phyloP scores from a whole-genome alignment of 768 basidiomycete genomes.

The Trametes gibbosa region DNA sequence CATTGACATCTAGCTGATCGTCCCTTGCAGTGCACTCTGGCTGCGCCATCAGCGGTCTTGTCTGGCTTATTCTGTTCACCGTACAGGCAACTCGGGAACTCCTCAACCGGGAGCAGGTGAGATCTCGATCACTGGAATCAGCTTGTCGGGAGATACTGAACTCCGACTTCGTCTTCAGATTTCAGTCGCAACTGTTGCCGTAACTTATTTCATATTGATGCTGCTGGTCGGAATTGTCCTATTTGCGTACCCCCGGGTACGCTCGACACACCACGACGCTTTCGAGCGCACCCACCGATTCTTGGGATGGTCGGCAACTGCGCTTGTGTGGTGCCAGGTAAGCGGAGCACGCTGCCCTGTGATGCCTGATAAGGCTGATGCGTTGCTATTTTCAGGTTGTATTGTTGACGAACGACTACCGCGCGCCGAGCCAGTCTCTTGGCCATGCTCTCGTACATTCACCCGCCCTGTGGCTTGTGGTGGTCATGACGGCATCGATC shows the following conservation, averaged over 20 bases:
- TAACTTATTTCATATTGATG: conserved; percentile 51
- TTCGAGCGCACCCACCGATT: conserved; percentile 59
- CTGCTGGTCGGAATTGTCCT: conserved; percentile 47
- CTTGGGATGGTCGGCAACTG: conserved; percentile 52
- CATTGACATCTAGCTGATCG: conserved; percentile 24
- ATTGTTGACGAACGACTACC: conserved; percentile 54
- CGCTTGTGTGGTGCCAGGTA: conserved; percentile 55
- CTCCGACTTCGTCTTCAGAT: conserved; percentile 37
- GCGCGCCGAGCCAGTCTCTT: conserved; percentile 34
- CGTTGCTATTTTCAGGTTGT: conserved; percentile 36
- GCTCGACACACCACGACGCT: conserved; percentile 46
- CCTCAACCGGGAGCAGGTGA: conserved; percentile 35
- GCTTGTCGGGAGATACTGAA: conserved; percentile 39
- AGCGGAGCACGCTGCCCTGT: conserved; percentile 8
- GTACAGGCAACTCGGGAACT: conserved; percentile 51
- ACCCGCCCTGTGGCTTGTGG: conserved; percentile 54
- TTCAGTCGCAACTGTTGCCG: conserved; percentile 44
- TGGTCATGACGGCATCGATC: conserved; percentile 53
- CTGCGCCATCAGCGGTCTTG: conserved; percentile 50
- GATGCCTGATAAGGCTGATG: conserved; percentile 27
- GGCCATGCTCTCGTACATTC: conserved; percentile 42
- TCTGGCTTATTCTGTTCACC: conserved; percentile 52
- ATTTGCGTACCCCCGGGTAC: conserved; percentile 50
- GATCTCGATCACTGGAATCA: conserved; percentile 34
- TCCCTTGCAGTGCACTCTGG: conserved; percentile 46